Percentiles rank a stretch among this genome's conserved stretches.
These are phyloP conservation scores for Cladosporium phlei DNA, from an alignment of 2,329 filamentous ascomycete genomes.

Conservation along the genomic window DNA sequence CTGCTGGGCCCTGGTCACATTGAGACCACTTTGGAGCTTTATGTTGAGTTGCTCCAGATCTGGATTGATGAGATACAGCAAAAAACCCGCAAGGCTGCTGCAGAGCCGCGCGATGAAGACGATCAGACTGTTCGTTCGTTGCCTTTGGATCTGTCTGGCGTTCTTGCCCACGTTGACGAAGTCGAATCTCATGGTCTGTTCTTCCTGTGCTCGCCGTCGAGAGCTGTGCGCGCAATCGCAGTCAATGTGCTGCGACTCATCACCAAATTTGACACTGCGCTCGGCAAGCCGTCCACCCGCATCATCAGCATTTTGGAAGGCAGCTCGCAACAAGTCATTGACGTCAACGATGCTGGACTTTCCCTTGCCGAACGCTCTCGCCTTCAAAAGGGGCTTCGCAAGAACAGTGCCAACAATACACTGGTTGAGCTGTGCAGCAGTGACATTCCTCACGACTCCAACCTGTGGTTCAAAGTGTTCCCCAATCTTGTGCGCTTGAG, in stretches of 20 bases:
- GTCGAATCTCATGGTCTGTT: slow-evolving; percentile 95
- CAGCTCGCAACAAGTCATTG: slow-evolving; percentile 81
- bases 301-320: slow-evolving; percentile 91
- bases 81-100: slow-evolving; percentile 69
- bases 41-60: slow-evolving; percentile 88
- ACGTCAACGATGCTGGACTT: slow-evolving; percentile 85
- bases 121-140: slow-evolving; percentile 27
- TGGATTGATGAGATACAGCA: slow-evolving; percentile 96
- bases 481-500: slow-evolving; percentile 89
- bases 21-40: slow-evolving; percentile 85
- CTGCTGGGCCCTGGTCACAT: slow-evolving; percentile 94
- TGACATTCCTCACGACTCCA: slow-evolving; percentile 89
- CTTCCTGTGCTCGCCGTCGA: slow-evolving; percentile 93
- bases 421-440: slow-evolving; percentile 92
- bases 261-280: slow-evolving; percentile 84
- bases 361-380: slow-evolving; percentile 90
- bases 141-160: slow-evolving; percentile 72
- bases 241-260: slow-evolving; percentile 89
- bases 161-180: slow-evolving; percentile 91
- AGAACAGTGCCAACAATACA: slow-evolving; percentile 76
- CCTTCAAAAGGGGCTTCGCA: slow-evolving; percentile 82
- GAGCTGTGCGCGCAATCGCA: slow-evolving; percentile 81
- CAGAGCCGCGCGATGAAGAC: slow-evolving; percentile 52
- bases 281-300: slow-evolving; percentile 70
- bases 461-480: slow-evolving; percentile 96